Base-by-base conservation (phyloP, 2,329 filamentous ascomycete species). In the Exophiala xenobiotica region DNA sequence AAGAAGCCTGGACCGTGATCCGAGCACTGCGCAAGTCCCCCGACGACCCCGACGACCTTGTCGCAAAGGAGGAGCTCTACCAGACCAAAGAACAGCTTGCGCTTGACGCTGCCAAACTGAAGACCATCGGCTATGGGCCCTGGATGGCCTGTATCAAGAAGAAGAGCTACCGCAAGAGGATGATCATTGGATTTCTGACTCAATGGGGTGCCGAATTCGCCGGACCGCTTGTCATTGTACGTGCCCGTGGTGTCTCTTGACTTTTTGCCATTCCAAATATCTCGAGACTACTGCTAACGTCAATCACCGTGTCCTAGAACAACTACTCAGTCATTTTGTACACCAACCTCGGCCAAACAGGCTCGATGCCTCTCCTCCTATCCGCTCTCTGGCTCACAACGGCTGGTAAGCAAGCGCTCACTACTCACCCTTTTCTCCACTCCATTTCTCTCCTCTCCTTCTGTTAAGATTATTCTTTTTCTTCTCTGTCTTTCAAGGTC, bases 161-260 rank as follows among this genome's bases (percentile, higher is more conserved):
- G 60, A 70, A 68, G 51, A 74, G 73, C 6, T 77, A 77, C 54
- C 66, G 76, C 14, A 78, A 76, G 65, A 67, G 77, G 0, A 76
- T 79, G 74, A 66, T 71, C 1, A 75, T 79, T 35, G 75, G 75
- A 0, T 79, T 78, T 53, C 63, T 78, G 27, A 78, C 75, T 0
- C 76, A 78, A 56, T 79, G 75, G 74, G 76, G 75, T 18, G 75
- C 76, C 1, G 75, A 78, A 46, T 78, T 78, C 59, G 74, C 70
- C n/a, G 76, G 76, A 0, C 74, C 75, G 8, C 65, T 79, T 1
- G 74, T 79, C 12, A 78, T 78, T 48, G 74, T 76, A 45, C 3
- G 50, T 53, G 11, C 23, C 12, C 29, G 11, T 33, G 6, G 4
- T 12, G 12, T 14, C 16, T 33, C 2, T 33, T 14, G 16, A 33